These are phyloP conservation scores for Heliosperma pusillum DNA, from an alignment of 148 eudicot species.

Conservation along the genomic window DNA sequence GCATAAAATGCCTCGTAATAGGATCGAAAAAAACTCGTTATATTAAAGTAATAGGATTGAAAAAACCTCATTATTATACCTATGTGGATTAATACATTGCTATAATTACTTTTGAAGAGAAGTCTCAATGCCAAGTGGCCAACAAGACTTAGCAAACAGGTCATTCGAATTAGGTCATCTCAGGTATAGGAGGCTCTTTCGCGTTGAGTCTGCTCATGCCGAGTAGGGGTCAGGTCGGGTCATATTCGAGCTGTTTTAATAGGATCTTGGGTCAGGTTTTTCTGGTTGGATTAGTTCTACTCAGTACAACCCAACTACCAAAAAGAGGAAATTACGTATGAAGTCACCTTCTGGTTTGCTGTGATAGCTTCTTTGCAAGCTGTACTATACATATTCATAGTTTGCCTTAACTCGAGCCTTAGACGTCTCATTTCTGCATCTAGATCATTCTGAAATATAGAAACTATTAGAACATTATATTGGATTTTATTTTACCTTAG, in stretches of 20 bases:
- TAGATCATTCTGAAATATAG: constrained; percentile 38
- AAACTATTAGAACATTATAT: neutral
- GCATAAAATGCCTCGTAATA: neutral
- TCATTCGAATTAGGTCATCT: no score
- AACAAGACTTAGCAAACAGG: no score
- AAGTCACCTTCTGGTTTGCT: constrained; percentile 59
- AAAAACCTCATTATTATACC: neutral
- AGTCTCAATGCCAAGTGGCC: no score
- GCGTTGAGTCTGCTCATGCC: no score
- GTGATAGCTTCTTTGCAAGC: constrained; percentile 76
- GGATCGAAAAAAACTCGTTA: no score
- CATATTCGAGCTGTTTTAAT: no score
- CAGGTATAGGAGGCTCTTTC: no score
- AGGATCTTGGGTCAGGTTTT: no score
- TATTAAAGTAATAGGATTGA: neutral
- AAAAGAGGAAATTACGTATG: neutral
- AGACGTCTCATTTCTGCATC: constrained; percentile 57
- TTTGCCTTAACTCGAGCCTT: constrained; percentile 66
- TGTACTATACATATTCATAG: constrained; percentile 63
- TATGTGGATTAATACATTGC: no score
- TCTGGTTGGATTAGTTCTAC: no score
- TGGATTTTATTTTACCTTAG: neutral
- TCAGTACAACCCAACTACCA: neutral
- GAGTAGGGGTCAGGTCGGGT: no score
- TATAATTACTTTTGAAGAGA: no score